Percentiles rank a stretch among this genome's conserved stretches.
Conservation (phyloP, 306 rosid genomes). For the Cucumis hystrix region DNA sequence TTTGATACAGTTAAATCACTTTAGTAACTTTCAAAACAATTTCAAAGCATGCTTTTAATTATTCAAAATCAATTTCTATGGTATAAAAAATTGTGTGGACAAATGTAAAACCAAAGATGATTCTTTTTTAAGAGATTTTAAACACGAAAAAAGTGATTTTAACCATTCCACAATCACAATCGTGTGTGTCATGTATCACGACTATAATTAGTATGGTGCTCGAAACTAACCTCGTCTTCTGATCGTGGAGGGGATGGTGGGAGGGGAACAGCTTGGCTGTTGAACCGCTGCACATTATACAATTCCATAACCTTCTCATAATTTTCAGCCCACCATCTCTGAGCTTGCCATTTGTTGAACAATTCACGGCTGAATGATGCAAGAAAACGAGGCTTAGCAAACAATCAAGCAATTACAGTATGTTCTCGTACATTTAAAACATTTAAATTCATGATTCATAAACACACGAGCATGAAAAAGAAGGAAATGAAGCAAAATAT, state of each 20-base stretch:
- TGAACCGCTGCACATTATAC: constrained; percentile 88
- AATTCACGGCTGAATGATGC: not conserved
- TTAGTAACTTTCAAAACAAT: too few relatives aligned
- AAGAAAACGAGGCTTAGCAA: not conserved
- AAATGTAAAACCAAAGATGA: too few relatives aligned
- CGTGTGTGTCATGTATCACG: not conserved
- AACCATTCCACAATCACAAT: not conserved
- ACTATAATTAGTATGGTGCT: not conserved
- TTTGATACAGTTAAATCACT: too few relatives aligned
- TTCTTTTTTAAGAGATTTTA: too few relatives aligned
- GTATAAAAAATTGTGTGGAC: too few relatives aligned
- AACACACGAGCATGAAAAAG: not conserved
- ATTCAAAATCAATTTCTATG: too few relatives aligned
- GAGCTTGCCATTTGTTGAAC: constrained; percentile 85
- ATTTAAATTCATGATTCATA: not conserved
- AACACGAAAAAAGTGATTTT: not conserved
- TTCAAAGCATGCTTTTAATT: too few relatives aligned
- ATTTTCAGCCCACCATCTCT: constrained; percentile 90
- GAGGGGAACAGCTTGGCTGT: constrained; percentile 71
- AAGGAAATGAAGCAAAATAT: not conserved
- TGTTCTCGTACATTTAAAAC: not conserved
- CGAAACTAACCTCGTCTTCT: constrained; percentile 64
- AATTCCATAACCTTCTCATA: constrained; percentile 92
- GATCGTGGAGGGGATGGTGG: constrained; percentile 88
- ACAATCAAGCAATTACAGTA: not conserved